Evolutionary conservation across 176 grass and related monocot genomes (phyloP).

Genomic region (Rhipidocladum racemiflorum): DNA sequence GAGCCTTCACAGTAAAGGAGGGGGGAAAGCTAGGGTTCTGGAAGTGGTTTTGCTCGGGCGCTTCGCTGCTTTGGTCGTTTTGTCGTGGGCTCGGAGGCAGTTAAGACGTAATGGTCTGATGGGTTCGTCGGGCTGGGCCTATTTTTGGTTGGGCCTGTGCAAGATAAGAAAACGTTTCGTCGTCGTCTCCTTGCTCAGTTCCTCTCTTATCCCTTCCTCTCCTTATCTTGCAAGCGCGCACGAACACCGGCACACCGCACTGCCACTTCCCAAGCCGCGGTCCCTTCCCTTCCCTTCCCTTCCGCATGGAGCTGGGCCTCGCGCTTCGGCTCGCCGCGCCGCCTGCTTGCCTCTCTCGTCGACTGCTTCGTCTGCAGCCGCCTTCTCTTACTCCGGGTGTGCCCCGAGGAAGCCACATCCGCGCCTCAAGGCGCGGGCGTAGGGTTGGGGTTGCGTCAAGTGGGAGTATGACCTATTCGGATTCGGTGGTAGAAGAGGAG

Average conservation of each 20-base stretch:
- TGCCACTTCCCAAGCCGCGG: neutral
- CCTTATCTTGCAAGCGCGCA: neutral
- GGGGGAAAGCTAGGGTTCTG: slow-evolving; percentile 43
- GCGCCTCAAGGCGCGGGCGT: neutral
- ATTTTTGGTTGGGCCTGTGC: neutral
- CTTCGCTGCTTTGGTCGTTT: neutral
- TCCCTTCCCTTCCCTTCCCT: neutral
- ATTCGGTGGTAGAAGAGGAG: neutral
- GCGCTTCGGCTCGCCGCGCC: slow-evolving; percentile 45
- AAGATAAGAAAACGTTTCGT: neutral
- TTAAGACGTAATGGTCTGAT: neutral
- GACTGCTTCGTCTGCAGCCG: neutral
- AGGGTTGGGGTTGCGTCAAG: slow-evolving; percentile 3
- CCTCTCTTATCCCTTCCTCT: slow-evolving; percentile 37
- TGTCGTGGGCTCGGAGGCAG: neutral
- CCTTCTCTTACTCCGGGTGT: neutral
- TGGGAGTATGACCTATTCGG: slow-evolving; percentile 22
- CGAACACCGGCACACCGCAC: neutral
- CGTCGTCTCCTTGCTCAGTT: neutral
- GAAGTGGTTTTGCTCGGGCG: slow-evolving; percentile 18
- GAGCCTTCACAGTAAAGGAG: neutral
- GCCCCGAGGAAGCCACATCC: neutral
- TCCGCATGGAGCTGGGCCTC: slow-evolving; percentile 52
- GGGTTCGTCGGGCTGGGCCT: neutral
- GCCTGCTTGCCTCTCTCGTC: neutral